Conservation (phyloP, 352 stramenopile species). For the Phytophthora megakarya region DNA sequence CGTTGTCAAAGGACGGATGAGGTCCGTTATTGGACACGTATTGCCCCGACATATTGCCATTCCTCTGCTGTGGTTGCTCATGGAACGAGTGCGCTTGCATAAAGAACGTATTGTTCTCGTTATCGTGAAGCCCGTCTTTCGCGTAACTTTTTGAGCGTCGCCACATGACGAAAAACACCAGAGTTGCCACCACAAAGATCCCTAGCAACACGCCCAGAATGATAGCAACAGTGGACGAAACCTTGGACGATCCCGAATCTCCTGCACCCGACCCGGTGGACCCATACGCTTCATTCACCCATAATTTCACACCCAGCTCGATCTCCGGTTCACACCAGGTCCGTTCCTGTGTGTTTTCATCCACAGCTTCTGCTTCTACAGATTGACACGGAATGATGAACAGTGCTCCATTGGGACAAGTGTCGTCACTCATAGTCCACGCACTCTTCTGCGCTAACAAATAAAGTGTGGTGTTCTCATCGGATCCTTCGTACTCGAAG, state of each 20-base stretch:
- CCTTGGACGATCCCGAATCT: slow-evolving; percentile 16
- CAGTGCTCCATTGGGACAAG: slow-evolving; percentile 30
- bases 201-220: slow-evolving; percentile 29
- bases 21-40: slow-evolving; percentile 33
- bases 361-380: slow-evolving; percentile 13
- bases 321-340: slow-evolving; percentile 45
- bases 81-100: slow-evolving; percentile 28
- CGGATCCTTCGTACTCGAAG: slow-evolving; percentile 11
- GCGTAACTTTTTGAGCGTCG: slow-evolving; percentile 14
- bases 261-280: neutral
- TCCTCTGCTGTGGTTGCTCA: neutral
- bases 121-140: slow-evolving; percentile 33
- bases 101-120: slow-evolving; percentile 39
- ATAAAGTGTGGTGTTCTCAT: slow-evolving; percentile 19
- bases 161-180: slow-evolving; percentile 34
- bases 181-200: slow-evolving; percentile 22
- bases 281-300: slow-evolving; percentile 24
- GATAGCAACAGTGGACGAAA: slow-evolving; percentile 27
- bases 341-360: slow-evolving; percentile 15
- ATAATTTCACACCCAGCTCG: slow-evolving; percentile 31
- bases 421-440: slow-evolving; percentile 30
- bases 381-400: slow-evolving; percentile 40
- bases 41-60: slow-evolving; percentile 11
- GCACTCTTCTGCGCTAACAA: slow-evolving; percentile 33
- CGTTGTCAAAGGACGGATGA: slow-evolving; percentile 24